Evolutionary conservation across 805 yeast species (phyloP).

Genomic region (Schwanniomyces vanrijiae): DNA sequence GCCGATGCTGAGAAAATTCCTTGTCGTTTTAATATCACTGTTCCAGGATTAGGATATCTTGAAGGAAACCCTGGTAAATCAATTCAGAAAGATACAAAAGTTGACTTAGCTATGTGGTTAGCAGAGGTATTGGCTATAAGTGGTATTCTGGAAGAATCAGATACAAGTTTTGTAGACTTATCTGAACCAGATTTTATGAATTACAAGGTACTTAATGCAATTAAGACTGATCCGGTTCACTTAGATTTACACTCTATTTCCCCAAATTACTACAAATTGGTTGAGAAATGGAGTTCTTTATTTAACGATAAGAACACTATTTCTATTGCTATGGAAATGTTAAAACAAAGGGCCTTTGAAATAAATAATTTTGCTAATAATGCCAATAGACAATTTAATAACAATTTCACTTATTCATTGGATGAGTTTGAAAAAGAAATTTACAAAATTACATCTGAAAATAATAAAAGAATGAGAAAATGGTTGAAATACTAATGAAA

Average conservation of each 20-base stretch:
- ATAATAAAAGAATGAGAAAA: constrained; percentile 37
- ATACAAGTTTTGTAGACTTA: constrained; percentile 60
- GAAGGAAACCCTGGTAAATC: constrained; percentile 74
- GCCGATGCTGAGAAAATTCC: constrained; percentile 76
- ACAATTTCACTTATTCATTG: constrained; percentile 58
- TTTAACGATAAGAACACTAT: constrained; percentile 66
- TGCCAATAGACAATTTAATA: constrained; percentile 46
- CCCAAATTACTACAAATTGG: constrained; percentile 67
- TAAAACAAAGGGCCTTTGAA: constrained; percentile 65
- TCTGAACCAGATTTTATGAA: constrained; percentile 71
- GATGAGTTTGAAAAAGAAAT: constrained; percentile 75
- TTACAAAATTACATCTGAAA: constrained; percentile 53
- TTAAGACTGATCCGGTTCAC: constrained; percentile 65
- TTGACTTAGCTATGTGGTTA: constrained; percentile 87
- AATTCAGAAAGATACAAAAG: constrained; percentile 56
- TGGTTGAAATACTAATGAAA: constrained; percentile 29
- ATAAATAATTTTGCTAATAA: constrained; percentile 70
- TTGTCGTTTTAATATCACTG: constrained; percentile 70
- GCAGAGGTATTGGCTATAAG: constrained; percentile 70
- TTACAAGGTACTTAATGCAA: constrained; percentile 71
- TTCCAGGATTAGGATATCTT: constrained; percentile 86
- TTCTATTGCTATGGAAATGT: constrained; percentile 46
- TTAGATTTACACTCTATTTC: constrained; percentile 68
- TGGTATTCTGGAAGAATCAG: constrained; percentile 32
- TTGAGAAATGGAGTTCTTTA: constrained; percentile 74